Evolutionary conservation across 129 eudicot species (phyloP).

Genomic region (Chrysanthemum makinoi): DNA sequence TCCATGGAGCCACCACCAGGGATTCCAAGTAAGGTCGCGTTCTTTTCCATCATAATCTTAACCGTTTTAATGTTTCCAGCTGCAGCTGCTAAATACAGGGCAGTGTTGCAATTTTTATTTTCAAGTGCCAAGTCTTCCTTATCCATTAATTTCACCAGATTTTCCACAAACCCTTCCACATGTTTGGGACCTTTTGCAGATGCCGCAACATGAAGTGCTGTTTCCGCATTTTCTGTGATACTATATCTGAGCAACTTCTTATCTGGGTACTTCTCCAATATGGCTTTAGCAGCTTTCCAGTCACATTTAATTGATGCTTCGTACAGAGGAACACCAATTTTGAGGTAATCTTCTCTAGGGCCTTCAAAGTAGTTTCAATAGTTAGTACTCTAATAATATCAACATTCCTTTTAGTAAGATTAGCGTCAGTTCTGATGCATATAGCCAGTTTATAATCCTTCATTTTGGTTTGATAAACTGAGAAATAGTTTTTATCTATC

Average conservation of each 20-base stretch:
- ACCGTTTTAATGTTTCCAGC: slow-evolving; percentile 31
- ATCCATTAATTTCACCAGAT: slow-evolving; percentile 33
- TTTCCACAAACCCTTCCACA: slow-evolving; percentile 26
- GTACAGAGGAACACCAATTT: slow-evolving; percentile 26
- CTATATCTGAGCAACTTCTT: slow-evolving; percentile 17
- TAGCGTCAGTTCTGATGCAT: not conserved
- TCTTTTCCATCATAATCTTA: slow-evolving; percentile 21
- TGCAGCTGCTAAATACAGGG: slow-evolving; percentile 41
- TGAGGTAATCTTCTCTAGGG: slow-evolving; percentile 11
- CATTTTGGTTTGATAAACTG: not conserved
- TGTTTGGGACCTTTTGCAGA: slow-evolving; percentile 22
- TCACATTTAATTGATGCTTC: slow-evolving; percentile 35
- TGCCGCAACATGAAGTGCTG: slow-evolving; percentile 55
- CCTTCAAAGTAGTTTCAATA: slow-evolving; percentile 7
- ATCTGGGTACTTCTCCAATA: slow-evolving; percentile 2
- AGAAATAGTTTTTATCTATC: too few relatives aligned
- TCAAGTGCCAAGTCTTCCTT: slow-evolving; percentile 21
- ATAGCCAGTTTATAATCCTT: not conserved
- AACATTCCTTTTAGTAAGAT: not conserved
- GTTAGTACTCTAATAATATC: not conserved
- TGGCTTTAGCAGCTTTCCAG: slow-evolving; percentile 32
- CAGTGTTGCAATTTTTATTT: slow-evolving; percentile 33
- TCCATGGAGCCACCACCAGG: not conserved
- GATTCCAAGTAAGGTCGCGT: slow-evolving; percentile 2
- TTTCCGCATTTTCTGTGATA: slow-evolving; percentile 37